Conservation (phyloP, 306 rosid species). For the Mimosa pudica region DNA sequence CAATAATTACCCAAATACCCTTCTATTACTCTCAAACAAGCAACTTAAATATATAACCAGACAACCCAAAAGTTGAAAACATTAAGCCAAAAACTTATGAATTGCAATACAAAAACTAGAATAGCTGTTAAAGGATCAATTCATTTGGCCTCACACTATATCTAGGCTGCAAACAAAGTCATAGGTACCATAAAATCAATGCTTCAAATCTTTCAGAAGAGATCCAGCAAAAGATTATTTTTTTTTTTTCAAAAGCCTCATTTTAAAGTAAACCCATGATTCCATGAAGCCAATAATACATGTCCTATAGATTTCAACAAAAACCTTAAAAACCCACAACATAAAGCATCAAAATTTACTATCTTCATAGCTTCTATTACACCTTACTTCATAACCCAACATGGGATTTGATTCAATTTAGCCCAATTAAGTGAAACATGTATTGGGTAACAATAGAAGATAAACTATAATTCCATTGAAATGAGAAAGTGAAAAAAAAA, state of each 20-base stretch:
- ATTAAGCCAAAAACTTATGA: constrained; percentile 29
- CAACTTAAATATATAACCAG: not conserved
- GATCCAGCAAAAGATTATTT: not conserved
- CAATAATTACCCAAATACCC: not conserved
- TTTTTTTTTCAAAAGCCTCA: not conserved
- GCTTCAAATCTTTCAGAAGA: not conserved
- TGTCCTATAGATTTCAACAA: not conserved
- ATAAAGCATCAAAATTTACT: not conserved
- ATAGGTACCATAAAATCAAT: not conserved
- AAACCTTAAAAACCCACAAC: not conserved
- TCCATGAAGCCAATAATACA: not conserved
- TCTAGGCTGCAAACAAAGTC: not conserved
- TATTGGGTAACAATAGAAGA: not conserved
- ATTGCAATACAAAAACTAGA: constrained; percentile 24
- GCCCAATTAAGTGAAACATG: constrained; percentile 7
- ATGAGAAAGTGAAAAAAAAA: constrained; percentile 19
- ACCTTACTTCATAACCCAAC: constrained; percentile 33
- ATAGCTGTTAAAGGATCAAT: not conserved
- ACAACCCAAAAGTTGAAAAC: constrained; percentile 2
- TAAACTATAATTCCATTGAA: not conserved
- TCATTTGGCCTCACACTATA: constrained; percentile 1
- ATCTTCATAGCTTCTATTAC: not conserved
- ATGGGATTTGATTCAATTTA: constrained; percentile 21
- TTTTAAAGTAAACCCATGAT: not conserved
- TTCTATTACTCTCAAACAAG: constrained; percentile 2